Evolutionary conservation across 2,329 filamentous ascomycete species (phyloP), one percentile per base, ranked within the genome.

Genomic region (Neurospora sp.): DNA sequence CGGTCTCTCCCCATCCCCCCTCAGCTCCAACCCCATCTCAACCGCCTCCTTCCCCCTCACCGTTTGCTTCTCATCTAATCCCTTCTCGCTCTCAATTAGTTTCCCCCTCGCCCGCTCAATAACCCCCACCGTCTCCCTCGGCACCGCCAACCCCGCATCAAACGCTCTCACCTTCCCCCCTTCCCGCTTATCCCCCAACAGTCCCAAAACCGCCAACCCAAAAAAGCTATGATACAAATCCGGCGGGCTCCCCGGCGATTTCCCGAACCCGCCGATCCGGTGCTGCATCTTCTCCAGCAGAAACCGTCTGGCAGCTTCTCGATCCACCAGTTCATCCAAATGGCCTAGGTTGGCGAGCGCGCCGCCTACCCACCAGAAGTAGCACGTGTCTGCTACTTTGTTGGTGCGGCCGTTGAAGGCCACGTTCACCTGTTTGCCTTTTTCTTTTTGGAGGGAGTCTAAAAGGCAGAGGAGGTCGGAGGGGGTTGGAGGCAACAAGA

Each of bases 351-450:
- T 82, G 68, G 77, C 75, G 0, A 88, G 77, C 1, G 93, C 88
- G 1, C 88, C 93, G 4, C 86, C 85, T 0, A 92, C 93, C 96
- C 96, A 99, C 84, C 95, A 99, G 28, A 89, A 91, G 79, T 99
- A 99, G 81, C 96, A 99, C 0, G 96, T 98, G 80, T 99, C 96
- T 10, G 92, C 91, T 67, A 90, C 86, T 80, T 99, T 99, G 82
- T 97, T 97, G 78, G 88, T 89, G 67, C 96, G 89, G 36, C 96
- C 96, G 76, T 96, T 97, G 81, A 96, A 93, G 10, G 94, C 96
- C 1, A 93, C 86, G 10, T 36, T 36, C 33, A 36, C 33, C 33
- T 36, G 33, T 8, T 36, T 36, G 33, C 33, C 33, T 36, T 36
- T 8, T 36, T 36, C 33, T 36, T 36, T 36, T 36, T 36, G 33